Base-by-base conservation (phyloP, 2,329 filamentous ascomycete species). In the Didymella exigua region DNA sequence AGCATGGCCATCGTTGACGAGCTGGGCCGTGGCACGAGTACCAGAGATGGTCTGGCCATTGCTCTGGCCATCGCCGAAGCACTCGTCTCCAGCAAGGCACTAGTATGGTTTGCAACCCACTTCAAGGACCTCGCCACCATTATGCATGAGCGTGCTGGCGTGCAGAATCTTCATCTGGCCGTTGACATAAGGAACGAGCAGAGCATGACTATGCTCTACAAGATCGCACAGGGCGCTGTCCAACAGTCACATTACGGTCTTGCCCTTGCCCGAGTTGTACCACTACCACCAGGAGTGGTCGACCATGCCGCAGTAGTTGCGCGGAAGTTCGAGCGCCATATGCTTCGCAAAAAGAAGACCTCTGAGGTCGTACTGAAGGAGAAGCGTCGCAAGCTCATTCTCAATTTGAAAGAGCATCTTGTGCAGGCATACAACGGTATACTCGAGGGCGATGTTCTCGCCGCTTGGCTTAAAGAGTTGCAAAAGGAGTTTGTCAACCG, bases 21-120 rank as follows among this genome's bases (percentile, higher is more conserved):
- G 69, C 83, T 99, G 3, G 93, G 95, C 0, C 85, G 95, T 24
- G 93, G 92, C 1, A 99, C 95, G 0, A 95, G 91, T 69, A 93
- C 90, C 0, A 83, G 87, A 21, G 95, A 99, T 69, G 95, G 95
- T 0, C 78, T 98, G 1, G 88, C 91, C 0, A 96, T 99, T 67
- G 91, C 95, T 0, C 81, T 97, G 43, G 90, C 93, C 2, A 92
- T 98, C 68, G 89, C 93, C 0, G 95, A 98, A 77, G 90, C 90
- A 0, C 79, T 99, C 3, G 84, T 97, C 4, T 84, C 92, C 55
- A 95, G 86, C 63, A 83, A 86, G 56, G 88, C 92, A 0, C 81
- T 90, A 0, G 86, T 97, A 0, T 97, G 91, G 87, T 99, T 99
- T 75, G 91, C 89, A 1, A 98, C 95, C 0, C 96, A 99, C 70